phyloP scores from a whole-genome alignment of 176 grass and related monocot genomes.

The Rhynchospora tenuis region DNA sequence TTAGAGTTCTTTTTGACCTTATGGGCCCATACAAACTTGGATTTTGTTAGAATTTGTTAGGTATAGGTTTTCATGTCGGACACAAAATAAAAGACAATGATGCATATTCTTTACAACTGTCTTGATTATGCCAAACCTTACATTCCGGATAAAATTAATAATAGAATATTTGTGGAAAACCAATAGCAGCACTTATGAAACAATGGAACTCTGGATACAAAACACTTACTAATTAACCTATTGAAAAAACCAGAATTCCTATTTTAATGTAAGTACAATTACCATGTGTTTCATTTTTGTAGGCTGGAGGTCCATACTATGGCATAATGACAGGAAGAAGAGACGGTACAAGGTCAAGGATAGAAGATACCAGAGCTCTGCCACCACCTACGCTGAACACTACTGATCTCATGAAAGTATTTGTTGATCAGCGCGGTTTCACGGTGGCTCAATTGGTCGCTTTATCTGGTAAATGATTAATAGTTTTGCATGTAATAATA shows the following conservation, averaged over 20 bases:
- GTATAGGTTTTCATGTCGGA: neutral
- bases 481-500: neutral
- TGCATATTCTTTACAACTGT: neutral
- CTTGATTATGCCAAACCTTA: neutral
- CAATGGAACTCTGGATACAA: neutral
- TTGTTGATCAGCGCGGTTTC: conserved; percentile 40
- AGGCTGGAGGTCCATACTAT: conserved; percentile 71
- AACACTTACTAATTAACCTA: neutral
- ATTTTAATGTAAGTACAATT: neutral
- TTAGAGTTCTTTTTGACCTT: neutral
- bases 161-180: neutral
- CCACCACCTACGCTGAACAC: conserved; percentile 44
- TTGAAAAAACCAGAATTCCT: neutral
- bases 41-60: neutral
- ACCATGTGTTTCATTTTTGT: neutral
- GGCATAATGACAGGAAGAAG: conserved; percentile 45
- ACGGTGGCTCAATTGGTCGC: conserved; percentile 52
- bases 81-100: neutral
- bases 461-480: conserved; percentile 31
- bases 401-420: conserved; percentile 40
- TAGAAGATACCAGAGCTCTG: conserved; percentile 54
- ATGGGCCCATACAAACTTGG: neutral
- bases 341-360: conserved; percentile 54
- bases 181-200: neutral
- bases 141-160: neutral